Evolutionary conservation across 768 basidiomycete genomes (phyloP).

Genomic region (Rhizopogon roseolus): DNA sequence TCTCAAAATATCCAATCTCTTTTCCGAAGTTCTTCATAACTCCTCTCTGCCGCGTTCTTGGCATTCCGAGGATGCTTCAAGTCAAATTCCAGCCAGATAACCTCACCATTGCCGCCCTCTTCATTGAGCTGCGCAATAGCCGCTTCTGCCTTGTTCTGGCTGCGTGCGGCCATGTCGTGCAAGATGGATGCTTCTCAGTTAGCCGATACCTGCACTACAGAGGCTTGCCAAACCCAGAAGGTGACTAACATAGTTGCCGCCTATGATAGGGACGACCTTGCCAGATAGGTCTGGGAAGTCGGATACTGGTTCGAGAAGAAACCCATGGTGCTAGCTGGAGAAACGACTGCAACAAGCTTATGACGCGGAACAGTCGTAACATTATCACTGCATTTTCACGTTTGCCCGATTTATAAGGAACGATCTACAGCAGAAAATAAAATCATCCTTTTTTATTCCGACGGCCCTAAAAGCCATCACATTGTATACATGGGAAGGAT

Average conservation of each 20-base stretch:
- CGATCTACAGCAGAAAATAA: no score
- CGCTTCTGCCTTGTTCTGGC: slow-evolving; percentile 37
- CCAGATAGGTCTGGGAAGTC: slow-evolving; percentile 43
- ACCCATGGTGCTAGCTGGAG: slow-evolving; percentile 8
- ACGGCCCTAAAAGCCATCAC: no score
- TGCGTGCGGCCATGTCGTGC: slow-evolving; percentile 47
- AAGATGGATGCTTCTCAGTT: slow-evolving; percentile 49
- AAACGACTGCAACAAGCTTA: no score
- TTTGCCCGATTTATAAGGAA: no score
- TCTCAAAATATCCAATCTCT: slow-evolving; percentile 52
- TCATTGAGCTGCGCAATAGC: slow-evolving; percentile 43
- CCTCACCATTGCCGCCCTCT: slow-evolving; percentile 44
- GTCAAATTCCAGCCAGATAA: slow-evolving; percentile 49
- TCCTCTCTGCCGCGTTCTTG: slow-evolving; percentile 42
- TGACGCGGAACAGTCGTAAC: no score
- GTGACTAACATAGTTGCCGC: slow-evolving; percentile 40
- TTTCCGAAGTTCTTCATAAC: slow-evolving; percentile 46
- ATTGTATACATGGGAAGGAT: no score
- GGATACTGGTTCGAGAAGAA: slow-evolving; percentile 27
- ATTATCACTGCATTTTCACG: no score
- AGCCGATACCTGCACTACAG: slow-evolving; percentile 45
- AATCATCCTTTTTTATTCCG: no score
- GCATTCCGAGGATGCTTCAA: slow-evolving; percentile 42
- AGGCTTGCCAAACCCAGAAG: neutral
- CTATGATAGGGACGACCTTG: slow-evolving; percentile 53